Percentiles rank a stretch among this genome's conserved stretches.
Conservation (phyloP, 768 basidiomycete species). For the Leccinum variicolor region DNA sequence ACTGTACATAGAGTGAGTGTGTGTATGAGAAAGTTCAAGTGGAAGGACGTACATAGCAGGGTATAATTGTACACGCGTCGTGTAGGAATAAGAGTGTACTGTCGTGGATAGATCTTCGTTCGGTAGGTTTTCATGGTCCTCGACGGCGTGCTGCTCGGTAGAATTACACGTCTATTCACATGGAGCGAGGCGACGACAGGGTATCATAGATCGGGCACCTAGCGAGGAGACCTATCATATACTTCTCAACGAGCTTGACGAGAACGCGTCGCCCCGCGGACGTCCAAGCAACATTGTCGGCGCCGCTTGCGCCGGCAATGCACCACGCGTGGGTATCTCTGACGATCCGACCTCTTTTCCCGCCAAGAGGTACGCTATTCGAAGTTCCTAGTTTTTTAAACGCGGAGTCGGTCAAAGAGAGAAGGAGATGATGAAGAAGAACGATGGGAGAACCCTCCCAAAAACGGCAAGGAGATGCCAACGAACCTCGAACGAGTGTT, state of each 20-base stretch:
- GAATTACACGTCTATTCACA: neutral
- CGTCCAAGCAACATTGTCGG: slow-evolving; percentile 25
- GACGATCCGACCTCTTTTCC: slow-evolving; percentile 46
- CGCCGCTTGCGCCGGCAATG: slow-evolving; percentile 20
- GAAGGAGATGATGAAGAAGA: neutral
- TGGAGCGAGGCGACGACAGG: neutral
- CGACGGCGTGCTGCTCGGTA: neutral
- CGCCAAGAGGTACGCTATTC: slow-evolving; percentile 41
- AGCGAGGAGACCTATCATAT: slow-evolving; percentile 5
- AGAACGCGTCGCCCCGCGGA: slow-evolving; percentile 32
- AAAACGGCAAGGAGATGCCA: neutral
- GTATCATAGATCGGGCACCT: neutral
- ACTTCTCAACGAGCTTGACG: slow-evolving; percentile 21
- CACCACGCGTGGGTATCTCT: slow-evolving; percentile 27
- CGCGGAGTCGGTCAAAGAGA: neutral
- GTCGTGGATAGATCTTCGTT: neutral
- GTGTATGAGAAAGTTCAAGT: neutral
- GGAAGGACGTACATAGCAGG: neutral
- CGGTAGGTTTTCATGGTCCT: neutral
- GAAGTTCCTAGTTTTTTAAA: slow-evolving; percentile 43
- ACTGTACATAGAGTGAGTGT: neutral
- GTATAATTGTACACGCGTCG: neutral
- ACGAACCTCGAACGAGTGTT: slow-evolving; percentile 50
- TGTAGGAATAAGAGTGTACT: slow-evolving; percentile 11
- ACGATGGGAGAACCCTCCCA: slow-evolving; percentile 37